Evolutionary conservation across 495 filamentous ascomycete genomes (phyloP), one percentile per base, ranked within the genome.

Genomic region (Acidiella bohemica): DNA sequence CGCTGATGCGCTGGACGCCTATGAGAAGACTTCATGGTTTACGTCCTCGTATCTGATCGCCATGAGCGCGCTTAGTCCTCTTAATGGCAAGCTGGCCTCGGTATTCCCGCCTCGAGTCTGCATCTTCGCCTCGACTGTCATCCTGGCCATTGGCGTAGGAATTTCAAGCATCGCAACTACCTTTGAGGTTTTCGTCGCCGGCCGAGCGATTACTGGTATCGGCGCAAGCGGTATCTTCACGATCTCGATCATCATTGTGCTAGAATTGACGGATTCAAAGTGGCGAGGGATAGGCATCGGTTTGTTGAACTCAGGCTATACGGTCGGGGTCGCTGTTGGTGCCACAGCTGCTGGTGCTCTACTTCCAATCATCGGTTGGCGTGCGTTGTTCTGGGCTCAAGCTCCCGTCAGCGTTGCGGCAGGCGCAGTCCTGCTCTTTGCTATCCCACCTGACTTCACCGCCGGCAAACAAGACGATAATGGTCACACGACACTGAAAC

Each of bases 41-140:
- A 83, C 79, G 5, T 76, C 76, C 19, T 61, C 78, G 1, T 86
- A 80, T 54, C 56, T 78, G 44, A 83, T 88, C 43, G 72, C 76
- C 29, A 68, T 73, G 66, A 78, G 78, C 29, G 76, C 71, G 14
- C 61, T 77, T 3, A 66, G 73, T 0, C 81, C 81, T 0, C 53
- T 88, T 1, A 64, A 67, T 7, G 81, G 81, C 5, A 68, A 80
- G 25, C 60, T 86, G 6, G 69, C 72, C 17, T 69, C 73, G 44
- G 69, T 84, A 17, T 84, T 85, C 54, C 71, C 74, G 1, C 70
- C 79, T 0, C 68, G 76, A 6, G 38, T 60, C 33, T 76, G 76
- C 55, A 60, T 81, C 32, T 56, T 81, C 17, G 56, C 66, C 17
- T 65, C 71, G 3, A 67, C 72, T 17, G 36, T 67, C 0, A 53